Evolutionary conservation across 768 basidiomycete genomes (phyloP), one percentile per base, ranked within the genome.

Genomic region (Suillus sp.): DNA sequence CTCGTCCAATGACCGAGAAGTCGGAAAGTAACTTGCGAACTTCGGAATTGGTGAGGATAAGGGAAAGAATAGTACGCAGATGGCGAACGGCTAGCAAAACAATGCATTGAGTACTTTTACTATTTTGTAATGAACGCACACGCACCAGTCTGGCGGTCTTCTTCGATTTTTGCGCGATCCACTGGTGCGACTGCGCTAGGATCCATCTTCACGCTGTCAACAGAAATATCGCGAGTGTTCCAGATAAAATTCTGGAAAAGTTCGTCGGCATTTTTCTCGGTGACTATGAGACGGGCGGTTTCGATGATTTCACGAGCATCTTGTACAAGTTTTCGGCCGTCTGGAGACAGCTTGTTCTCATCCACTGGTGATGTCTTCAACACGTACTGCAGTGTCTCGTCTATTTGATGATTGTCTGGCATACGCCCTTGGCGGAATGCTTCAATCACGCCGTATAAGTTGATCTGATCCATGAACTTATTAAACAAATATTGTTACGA

Each of bases 11-110:
- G 63, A 89, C 74, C 11, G 86, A 83, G 66, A 91, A 88, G 75
- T 95, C 93, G 2, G 86, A 83, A 59, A 96, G 77, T 34, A 97
- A 87, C 74, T 97, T 96, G 70, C 95, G 90, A 35, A 92, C 90
- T 78, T 96, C 92, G 0, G 92, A 90, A 78, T 99, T 99, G 72
- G 96, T 96, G 65, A 95, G 81, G 70, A 98, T 81, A 69, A 98
- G 89, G 48, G 86, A 85, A 64, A 93, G 81, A 54, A 99, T 84
- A 0, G 95, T 95, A 67, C 95, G 92, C 18, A 98, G 85, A 76
- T 98, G 93, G 61, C 83, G 83, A 53, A 91, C 85, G 25, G 94
- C 94, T 91, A 65, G 8, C n/a, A 54, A 10, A 64, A n/a, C 2
- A 55, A 50, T 51, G 25, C 45, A n/a, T 62, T 78, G 48, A 70